These are phyloP conservation scores for Pythium phragmitis DNA, from an alignment of 352 stramenopile species.

Conservation along the genomic window DNA sequence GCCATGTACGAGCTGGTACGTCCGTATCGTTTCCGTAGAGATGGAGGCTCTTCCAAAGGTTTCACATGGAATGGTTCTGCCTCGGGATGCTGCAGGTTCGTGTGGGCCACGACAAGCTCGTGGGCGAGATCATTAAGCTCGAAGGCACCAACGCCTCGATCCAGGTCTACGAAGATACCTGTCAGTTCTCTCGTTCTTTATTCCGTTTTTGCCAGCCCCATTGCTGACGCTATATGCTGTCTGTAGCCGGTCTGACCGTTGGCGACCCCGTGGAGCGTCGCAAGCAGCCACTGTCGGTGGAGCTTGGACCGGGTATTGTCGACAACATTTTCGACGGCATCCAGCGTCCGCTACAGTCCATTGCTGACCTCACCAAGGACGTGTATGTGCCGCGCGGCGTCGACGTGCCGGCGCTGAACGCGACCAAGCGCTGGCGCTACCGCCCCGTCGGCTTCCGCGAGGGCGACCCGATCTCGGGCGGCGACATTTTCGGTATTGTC, in stretches of 20 bases:
- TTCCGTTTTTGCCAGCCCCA: background rate
- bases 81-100: slow-evolving; percentile 81
- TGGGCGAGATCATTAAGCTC: slow-evolving; percentile 99
- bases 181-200: slow-evolving; percentile 28
- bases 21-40: background rate
- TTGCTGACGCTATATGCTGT: background rate
- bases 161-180: slow-evolving; percentile 99
- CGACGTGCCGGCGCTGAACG: slow-evolving; percentile 94
- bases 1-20: slow-evolving; percentile 96
- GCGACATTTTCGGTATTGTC: slow-evolving; percentile 98
- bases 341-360: slow-evolving; percentile 97
- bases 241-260: slow-evolving; percentile 93
- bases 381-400: slow-evolving; percentile 98
- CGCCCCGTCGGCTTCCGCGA: slow-evolving; percentile 93
- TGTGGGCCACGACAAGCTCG: slow-evolving; percentile 98
- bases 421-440: slow-evolving; percentile 95
- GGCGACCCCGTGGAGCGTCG: slow-evolving; percentile 97
- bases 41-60: background rate
- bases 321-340: slow-evolving; percentile 99
- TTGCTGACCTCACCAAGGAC: slow-evolving; percentile 92
- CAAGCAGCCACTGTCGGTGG: slow-evolving; percentile 97
- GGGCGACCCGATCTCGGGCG: slow-evolving; percentile 94
- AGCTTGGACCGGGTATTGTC: slow-evolving; percentile 99
- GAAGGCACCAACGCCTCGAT: slow-evolving; percentile 99
- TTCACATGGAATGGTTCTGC: background rate